A percentile compares a stretch with the other conserved stretches of the same genome.
Conservation (phyloP, 2,329 filamentous ascomycete species). For the Aspergillus sp. region DNA sequence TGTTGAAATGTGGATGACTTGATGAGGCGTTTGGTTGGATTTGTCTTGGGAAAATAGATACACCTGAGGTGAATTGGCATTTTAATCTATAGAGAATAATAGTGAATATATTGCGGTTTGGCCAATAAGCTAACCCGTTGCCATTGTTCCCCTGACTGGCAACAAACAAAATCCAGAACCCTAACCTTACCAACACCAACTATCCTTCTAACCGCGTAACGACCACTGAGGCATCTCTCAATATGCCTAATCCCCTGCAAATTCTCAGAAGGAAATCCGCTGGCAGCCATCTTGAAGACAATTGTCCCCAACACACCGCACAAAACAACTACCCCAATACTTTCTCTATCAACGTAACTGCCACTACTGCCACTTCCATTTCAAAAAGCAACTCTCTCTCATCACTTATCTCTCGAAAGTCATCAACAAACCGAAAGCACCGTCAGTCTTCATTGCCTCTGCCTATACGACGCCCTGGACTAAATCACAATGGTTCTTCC, state of each 20-base stretch:
- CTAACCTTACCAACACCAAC: background rate
- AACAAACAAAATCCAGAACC: background rate
- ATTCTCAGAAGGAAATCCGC: slow-evolving; percentile 13
- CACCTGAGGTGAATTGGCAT: background rate
- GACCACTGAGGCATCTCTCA: too few relatives aligned
- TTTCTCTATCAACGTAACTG: background rate
- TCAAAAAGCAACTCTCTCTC: background rate
- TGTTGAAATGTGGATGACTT: slow-evolving; percentile 15
- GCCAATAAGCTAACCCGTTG: background rate
- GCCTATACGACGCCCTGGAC: background rate
- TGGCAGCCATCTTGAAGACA: slow-evolving; percentile 1
- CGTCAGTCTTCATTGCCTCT: background rate
- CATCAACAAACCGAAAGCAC: background rate
- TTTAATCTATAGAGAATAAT: background rate
- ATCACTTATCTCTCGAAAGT: background rate
- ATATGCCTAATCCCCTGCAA: slow-evolving; percentile 8
- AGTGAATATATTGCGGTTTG: background rate
- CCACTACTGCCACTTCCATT: background rate
- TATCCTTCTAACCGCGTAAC: background rate
- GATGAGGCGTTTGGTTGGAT: slow-evolving; percentile 19
- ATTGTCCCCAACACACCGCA: background rate
- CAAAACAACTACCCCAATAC: background rate
- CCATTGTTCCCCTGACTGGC: background rate
- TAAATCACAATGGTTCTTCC: background rate
- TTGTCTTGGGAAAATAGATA: background rate